Conservation (phyloP, 1,284 basidiomycete species). For the Ceratobasidium sp. region DNA sequence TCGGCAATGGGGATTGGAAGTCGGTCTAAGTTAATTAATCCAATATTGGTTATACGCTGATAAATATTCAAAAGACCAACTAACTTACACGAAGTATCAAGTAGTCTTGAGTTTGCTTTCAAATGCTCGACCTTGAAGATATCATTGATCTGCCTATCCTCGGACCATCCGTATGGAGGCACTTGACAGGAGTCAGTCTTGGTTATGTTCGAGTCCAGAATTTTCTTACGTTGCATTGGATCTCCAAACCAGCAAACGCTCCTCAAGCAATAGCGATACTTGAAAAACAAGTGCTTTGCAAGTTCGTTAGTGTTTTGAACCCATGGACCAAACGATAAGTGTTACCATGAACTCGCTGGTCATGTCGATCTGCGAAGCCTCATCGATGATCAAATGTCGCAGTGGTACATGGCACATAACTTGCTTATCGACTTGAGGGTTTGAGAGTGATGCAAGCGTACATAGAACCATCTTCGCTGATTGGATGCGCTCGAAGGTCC, state of each 20-base stretch:
- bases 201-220: no score
- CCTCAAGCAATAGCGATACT: constrained; percentile 54
- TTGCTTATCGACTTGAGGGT: neutral
- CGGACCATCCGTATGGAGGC: constrained; percentile 58
- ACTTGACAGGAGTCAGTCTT: constrained; percentile 48
- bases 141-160: constrained; percentile 51
- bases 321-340: neutral
- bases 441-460: constrained; percentile 18
- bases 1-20: constrained; percentile 77
- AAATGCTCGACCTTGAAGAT: constrained; percentile 58
- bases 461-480: constrained; percentile 14
- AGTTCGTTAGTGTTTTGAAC: neutral
- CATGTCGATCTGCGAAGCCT: constrained; percentile 68
- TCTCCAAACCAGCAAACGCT: constrained; percentile 78
- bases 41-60: no score
- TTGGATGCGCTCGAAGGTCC: neutral
- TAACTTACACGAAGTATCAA: constrained; percentile 56
- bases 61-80: neutral
- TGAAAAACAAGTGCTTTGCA: constrained; percentile 55
- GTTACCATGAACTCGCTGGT: constrained; percentile 59
- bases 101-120: constrained; percentile 47
- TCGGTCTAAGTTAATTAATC: constrained; percentile 59
- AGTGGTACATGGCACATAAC: constrained; percentile 37
- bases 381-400: constrained; percentile 62
- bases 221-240: constrained; percentile 74